phyloP scores from a whole-genome alignment of 2,329 filamentous ascomycete genomes.

The Zelopaecilomyces penicillatus region DNA sequence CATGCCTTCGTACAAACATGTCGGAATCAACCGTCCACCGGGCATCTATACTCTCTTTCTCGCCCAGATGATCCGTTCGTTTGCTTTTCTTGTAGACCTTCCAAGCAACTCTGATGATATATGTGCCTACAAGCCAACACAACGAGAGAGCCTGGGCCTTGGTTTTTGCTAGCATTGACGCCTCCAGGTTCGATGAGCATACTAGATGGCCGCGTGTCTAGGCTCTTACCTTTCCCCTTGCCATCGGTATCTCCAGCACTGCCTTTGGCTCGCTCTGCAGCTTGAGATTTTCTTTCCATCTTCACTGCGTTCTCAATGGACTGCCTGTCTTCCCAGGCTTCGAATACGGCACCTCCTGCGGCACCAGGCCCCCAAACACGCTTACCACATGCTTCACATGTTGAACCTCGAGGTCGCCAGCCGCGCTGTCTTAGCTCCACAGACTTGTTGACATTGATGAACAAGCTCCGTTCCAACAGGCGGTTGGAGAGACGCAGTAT shows the following conservation, averaged over 20 bases:
- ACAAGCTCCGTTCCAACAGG: conserved; percentile 81
- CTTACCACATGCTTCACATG: conserved; percentile 77
- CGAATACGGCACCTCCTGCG: conserved; percentile 61
- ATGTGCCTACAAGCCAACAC: conserved; percentile 64
- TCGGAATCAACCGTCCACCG: conserved; percentile 42
- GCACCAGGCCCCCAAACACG: conserved; percentile 86
- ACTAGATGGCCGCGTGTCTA: conserved; percentile 32
- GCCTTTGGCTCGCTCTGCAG: conserved; percentile 30
- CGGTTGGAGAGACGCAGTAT: conserved; percentile 78
- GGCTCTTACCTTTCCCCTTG: conserved; percentile 37
- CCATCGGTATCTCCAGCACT: conserved; percentile 22
- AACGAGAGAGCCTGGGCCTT: conserved; percentile 55
- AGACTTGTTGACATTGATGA: conserved; percentile 70
- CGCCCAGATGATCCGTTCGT: conserved; percentile 39
- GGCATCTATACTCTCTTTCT: conserved; percentile 45
- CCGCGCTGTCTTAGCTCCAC: conserved; percentile 70
- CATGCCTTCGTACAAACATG: neutral
- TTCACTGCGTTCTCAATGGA: conserved; percentile 37
- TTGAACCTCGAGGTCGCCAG: conserved; percentile 80
- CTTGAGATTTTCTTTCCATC: conserved; percentile 32
- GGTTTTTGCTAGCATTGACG: conserved; percentile 25
- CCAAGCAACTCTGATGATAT: conserved; percentile 61
- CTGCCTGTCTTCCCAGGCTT: conserved; percentile 66
- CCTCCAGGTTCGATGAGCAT: conserved; percentile 27
- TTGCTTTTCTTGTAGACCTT: conserved; percentile 51